Evolutionary conservation across 495 filamentous ascomycete genomes (phyloP).

Genomic region (Astrocystis sublimbata): DNA sequence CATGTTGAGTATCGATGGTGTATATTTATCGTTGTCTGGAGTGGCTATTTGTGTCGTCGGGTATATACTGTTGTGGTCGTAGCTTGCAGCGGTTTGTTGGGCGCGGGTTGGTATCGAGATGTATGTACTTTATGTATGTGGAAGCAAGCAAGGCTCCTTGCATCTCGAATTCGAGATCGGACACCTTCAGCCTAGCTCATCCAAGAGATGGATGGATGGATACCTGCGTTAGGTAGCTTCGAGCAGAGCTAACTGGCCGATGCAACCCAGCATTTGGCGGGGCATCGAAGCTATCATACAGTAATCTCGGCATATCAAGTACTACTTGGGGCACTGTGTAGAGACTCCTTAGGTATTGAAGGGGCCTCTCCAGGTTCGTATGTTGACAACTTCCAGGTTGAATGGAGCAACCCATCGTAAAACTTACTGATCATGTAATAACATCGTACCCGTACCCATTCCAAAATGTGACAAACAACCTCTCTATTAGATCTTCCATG

Average conservation of each 20-base stretch:
- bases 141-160: constrained; percentile 1
- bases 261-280: constrained; percentile 19
- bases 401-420: too few species aligned
- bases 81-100: neutral
- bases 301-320: too few species aligned
- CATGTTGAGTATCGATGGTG: constrained; percentile 17
- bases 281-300: neutral
- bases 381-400: too few species aligned
- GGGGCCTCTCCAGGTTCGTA: too few species aligned
- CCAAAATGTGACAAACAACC: too few species aligned
- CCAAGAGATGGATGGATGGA: too few species aligned
- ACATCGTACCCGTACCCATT: too few species aligned
- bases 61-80: neutral
- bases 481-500: too few species aligned
- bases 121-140: neutral
- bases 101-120: neutral
- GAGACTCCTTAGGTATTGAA: too few species aligned
- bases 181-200: neutral
- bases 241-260: too few species aligned
- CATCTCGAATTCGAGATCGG: constrained; percentile 19
- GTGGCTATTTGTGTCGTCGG: neutral
- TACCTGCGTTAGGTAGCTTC: neutral
- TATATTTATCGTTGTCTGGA: neutral
- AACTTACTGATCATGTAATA: too few species aligned
- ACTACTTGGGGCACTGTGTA: too few species aligned